phyloP scores from a whole-genome alignment of 352 stramenopile species.

The Globisporangium splendens region DNA sequence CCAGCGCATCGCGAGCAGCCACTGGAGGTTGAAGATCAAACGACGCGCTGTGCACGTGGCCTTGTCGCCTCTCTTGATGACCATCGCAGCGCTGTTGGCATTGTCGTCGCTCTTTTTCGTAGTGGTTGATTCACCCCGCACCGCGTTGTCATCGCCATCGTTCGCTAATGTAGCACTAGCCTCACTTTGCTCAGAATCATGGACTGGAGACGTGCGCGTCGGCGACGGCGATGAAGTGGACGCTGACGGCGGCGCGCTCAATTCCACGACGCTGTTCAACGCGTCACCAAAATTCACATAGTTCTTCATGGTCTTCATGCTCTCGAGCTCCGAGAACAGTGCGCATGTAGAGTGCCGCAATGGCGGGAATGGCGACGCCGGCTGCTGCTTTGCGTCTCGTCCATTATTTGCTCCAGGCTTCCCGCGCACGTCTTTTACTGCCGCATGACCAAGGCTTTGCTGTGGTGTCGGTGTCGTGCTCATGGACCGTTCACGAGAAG shows the following conservation, averaged over 20 bases:
- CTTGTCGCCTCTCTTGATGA: slow-evolving; percentile 28
- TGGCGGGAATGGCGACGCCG: slow-evolving; percentile 30
- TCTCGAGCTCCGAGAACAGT: slow-evolving; percentile 56
- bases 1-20: slow-evolving; percentile 65
- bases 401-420: neutral
- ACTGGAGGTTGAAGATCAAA: slow-evolving; percentile 70
- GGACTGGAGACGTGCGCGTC: slow-evolving; percentile 6
- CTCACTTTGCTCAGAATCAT: no score
- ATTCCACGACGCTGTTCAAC: slow-evolving; percentile 38
- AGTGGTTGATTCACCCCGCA: neutral
- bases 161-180: no score
- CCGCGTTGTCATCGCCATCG: neutral
- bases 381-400: neutral
- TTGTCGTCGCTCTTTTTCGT: slow-evolving; percentile 22
- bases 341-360: slow-evolving; percentile 31
- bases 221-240: no score
- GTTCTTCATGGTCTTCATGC: slow-evolving; percentile 60
- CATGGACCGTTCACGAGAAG: neutral
- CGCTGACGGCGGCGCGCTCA: slow-evolving; percentile 8
- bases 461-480: slow-evolving; percentile 2
- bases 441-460: neutral
- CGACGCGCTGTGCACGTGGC: slow-evolving; percentile 51
- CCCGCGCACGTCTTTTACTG: neutral
- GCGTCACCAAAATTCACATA: slow-evolving; percentile 61
- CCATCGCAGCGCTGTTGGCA: slow-evolving; percentile 16